Conservation (phyloP, 2,329 filamentous ascomycete species). For the Pseudogymnoascus sp. region DNA sequence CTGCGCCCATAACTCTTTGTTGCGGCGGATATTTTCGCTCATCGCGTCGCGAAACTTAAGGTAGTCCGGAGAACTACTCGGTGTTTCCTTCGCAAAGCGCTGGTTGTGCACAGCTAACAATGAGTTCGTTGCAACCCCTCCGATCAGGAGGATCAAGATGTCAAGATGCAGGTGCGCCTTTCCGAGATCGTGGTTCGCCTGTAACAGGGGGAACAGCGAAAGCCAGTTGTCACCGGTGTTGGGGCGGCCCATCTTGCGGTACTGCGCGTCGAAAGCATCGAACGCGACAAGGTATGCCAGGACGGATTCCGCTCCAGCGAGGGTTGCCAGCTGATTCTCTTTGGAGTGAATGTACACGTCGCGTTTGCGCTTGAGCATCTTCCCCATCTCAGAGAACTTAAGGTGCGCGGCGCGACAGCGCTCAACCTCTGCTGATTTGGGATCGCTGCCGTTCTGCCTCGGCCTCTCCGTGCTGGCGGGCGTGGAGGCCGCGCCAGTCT, state of each 20-base stretch:
- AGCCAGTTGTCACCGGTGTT: conserved; percentile 1
- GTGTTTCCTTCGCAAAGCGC: not conserved
- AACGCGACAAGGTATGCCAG: conserved; percentile 25
- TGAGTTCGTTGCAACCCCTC: not conserved
- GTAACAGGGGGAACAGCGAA: not conserved
- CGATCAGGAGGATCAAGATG: not conserved
- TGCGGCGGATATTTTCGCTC: conserved; percentile 1
- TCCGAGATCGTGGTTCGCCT: not conserved
- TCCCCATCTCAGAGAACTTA: conserved; percentile 17
- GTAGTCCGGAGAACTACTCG: not conserved
- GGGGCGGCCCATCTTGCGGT: not conserved
- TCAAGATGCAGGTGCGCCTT: not conserved
- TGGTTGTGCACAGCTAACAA: not conserved
- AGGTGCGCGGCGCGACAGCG: conserved; percentile 14
- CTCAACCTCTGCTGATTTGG: conserved; percentile 13
- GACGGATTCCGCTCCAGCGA: conserved; percentile 24
- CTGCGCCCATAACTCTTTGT: not conserved
- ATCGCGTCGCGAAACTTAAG: not conserved
- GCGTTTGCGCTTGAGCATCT: conserved; percentile 26
- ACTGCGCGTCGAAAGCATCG: conserved; percentile 5
- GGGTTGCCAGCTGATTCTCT: conserved; percentile 20
- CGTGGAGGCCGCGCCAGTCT: conserved; percentile 25
- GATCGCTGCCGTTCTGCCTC: conserved; percentile 22
- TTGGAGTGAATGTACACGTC: conserved; percentile 24
- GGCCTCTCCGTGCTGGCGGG: conserved; percentile 27